Evolutionary conservation across 768 basidiomycete genomes (phyloP), one percentile per base, ranked within the genome.

Genomic region (Roridomyces roridus): DNA sequence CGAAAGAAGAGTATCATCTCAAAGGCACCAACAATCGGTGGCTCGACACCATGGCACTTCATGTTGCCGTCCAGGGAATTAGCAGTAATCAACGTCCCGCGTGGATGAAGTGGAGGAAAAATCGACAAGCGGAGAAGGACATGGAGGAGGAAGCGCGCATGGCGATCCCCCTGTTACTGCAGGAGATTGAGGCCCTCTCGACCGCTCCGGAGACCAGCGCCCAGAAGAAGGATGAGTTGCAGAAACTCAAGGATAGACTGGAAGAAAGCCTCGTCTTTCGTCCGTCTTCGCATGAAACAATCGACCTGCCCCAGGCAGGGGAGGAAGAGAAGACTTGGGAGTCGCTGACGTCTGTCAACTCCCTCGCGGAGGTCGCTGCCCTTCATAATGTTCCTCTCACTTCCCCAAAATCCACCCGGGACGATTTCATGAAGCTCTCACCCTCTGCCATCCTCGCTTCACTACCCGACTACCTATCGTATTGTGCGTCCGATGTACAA

Each of bases 11-110:
- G 70, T 98, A 98, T 68, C 75, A 74, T 60, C 68, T 96, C 6
- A 64, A 74, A 2, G 80, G 82, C 1, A 90, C 89, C 0, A 73
- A 81, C 46, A 94, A 83, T 29, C 85, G 96, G 6, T 99, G 91
- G 68, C 72, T 98, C 45, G 96, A 98, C 70, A 99, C 96, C 0
- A 93, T 99, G 86, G 86, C 94, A 1, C 78, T 99, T 6, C 96
- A 99, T 68, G 89, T 95, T 46, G 94, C 97, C 9, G 89, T 94
- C 10, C 91, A 89, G 57, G 96, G 97, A 7, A 95, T 98, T 51
- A 96, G 95, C 1, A 94, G 93, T 0, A 91, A 94, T 63, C 97
- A 98, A 69, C 87, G 96, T 2, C 94, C 94, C 1, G 90, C 88
- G 2, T 99, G 96, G 96, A 86, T 86, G 76, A 88, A 88, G 67